Conservation (phyloP, 192 early-diverging fungal genomes). For the Coemansia sp. region DNA sequence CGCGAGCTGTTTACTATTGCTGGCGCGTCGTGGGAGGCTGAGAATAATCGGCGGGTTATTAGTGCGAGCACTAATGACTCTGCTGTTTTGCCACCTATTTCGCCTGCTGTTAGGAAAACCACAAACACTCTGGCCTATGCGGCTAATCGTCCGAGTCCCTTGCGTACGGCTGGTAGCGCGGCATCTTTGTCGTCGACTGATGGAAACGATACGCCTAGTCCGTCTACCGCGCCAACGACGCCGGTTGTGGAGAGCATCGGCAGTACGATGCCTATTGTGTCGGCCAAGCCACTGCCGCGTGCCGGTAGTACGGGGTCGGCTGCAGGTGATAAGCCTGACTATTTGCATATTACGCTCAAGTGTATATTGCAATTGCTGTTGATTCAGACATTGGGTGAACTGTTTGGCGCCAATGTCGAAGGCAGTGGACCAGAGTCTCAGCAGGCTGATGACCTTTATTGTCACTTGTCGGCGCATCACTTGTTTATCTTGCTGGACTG, state of each 20-base stretch:
- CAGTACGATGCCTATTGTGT: not conserved
- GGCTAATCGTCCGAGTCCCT: conserved; percentile 30
- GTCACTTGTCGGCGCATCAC: conserved; percentile 55
- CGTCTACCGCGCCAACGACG: conserved; percentile 6
- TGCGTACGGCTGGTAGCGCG: conserved; percentile 29
- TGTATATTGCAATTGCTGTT: conserved; percentile 86
- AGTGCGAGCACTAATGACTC: not conserved
- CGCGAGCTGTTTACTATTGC: conserved; percentile 51
- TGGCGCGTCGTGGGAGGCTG: conserved; percentile 27
- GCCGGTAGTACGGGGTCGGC: conserved; percentile 12
- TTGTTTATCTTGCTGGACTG: conserved; percentile 78
- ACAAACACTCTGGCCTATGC: conserved; percentile 10
- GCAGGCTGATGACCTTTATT: conserved; percentile 23
- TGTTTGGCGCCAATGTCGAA: conserved; percentile 57
- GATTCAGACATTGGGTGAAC: conserved; percentile 86
- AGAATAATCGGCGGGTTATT: conserved; percentile 3
- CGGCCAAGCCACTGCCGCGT: conserved; percentile 11
- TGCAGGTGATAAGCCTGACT: conserved; percentile 60
- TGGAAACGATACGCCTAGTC: conserved; percentile 31
- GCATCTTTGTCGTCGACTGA: conserved; percentile 23
- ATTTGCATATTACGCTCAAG: conserved; percentile 83
- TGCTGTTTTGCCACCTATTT: conserved; percentile 16
- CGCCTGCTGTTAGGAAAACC: conserved; percentile 10
- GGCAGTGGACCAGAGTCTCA: conserved; percentile 55
- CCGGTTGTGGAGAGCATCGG: not conserved